Evolutionary conservation across 257 asterid genomes (phyloP), one percentile per base, ranked within the genome.

Genomic region (Marsdenia floribunda): DNA sequence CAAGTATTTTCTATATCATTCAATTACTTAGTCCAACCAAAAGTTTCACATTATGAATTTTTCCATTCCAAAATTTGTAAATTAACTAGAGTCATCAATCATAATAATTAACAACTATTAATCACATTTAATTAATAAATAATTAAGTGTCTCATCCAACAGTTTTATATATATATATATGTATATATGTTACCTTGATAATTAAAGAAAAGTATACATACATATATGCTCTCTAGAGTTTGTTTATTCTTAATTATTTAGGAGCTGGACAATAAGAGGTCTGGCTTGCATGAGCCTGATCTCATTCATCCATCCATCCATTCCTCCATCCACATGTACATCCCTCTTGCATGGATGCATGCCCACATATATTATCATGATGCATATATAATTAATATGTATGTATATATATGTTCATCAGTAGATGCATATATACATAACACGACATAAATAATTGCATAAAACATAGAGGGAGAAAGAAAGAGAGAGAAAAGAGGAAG

Each of bases 281-380:
- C 24, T 21, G 49, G 21, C 53, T 22, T 55, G 15, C 64, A 65
- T 14, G 78, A 75, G 44, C 21, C 1, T 79, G 57, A 44, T 70
- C 57, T 69, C 68, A 68, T 60, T 47, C 1, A 4, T 44, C 40
- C n/a, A 33, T 60, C 6, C 73, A 58, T 29, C 33, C 64, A 19
- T 12, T 8, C 55, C 0, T 60, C 71, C 74, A 64, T 66, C 65
- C 49, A 44, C 64, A 19, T 12, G n/a, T n/a, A n/a, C n/a, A n/a
- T n/a, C n/a, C 14, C 55, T 79, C 72, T n/a, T 77, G 75, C 70
- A 77, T 72, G 68, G 40, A 70, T 75, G 74, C 33, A 6, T 11
- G 12, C 71, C 57, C 68, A 53, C 58, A 75, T 72, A 69, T 76
- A n/a, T n/a, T n/a, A n/a, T 76, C 70, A 68, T 16, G 49, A 78